Base-by-base conservation (phyloP, 352 stramenopile species). In the Labyrinthula sp. region DNA sequence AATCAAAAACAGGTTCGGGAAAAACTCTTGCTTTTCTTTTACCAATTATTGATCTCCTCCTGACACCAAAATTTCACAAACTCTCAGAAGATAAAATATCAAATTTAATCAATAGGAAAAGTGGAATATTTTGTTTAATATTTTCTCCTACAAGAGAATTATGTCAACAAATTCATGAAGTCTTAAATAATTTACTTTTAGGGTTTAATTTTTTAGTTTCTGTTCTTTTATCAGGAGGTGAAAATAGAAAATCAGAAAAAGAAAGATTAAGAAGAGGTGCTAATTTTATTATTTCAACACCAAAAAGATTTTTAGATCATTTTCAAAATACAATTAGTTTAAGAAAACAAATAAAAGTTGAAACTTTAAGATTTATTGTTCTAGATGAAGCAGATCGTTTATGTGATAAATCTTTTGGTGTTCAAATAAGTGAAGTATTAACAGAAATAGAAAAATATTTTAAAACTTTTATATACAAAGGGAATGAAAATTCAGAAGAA, bases 261-360 rank as follows among this genome's bases (percentile, higher is more conserved):
- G 67, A 67, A 18, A 57, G 67, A 56, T 9, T 84, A 69, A 67
- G 75, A 17, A 89, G 92, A 55, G 79, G 79, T n/a, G 82, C 96
- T 12, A 94, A 93, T 59, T 85, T 97, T 43, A 46, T 99, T 2
- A 79, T 99, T 39, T 87, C 83, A 5, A 99, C 90, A 24, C 75
- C 75, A n/a, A 73, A 73, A 24, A 55, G 75, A 22, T 55, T 87
- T 2, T 54, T 79, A 21, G 70, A 84, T 58, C 72, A 82, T 54
- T 57, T 82, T 21, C 50, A 58, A 23, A 64, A 75, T 47, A 82
- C 69, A 14, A 62, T 75, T 48, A 66, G 49, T 20, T 63, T 82
- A 22, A 39, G 70, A 12, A 38, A 48, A 15, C 43, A 15, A 22
- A 36, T 34, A 1, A 14, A 46, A 26, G n/a, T n/a, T n/a, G n/a